phyloP scores from a whole-genome alignment of 768 basidiomycete genomes.

The Kwoniella sp. region DNA sequence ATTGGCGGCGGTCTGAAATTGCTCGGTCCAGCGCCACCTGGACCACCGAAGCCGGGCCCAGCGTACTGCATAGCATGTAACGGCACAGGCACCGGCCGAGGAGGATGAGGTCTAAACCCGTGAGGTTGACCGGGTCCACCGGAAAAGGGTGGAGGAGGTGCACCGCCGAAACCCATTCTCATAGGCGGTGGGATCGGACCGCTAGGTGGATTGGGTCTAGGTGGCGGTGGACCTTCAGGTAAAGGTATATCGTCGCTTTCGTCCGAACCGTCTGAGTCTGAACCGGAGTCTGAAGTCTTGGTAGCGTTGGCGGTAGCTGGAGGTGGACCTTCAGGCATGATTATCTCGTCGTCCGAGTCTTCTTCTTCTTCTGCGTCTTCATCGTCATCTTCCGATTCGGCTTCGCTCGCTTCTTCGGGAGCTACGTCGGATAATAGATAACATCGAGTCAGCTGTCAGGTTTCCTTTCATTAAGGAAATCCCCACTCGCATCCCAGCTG shows the following conservation, averaged over 20 bases:
- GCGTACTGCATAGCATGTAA: slow-evolving; percentile 8
- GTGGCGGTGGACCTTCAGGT: slow-evolving; percentile 57
- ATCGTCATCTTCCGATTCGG: slow-evolving; percentile 59
- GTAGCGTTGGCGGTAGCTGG: slow-evolving; percentile 43
- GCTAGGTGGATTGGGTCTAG: slow-evolving; percentile 22
- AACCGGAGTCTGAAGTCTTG: slow-evolving; percentile 36
- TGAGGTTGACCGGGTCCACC: slow-evolving; percentile 5
- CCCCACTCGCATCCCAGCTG: too few relatives aligned
- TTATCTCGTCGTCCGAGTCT: slow-evolving; percentile 73
- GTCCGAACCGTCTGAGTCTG: slow-evolving; percentile 44
- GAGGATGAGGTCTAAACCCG: slow-evolving; percentile 9
- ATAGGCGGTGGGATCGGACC: slow-evolving; percentile 18
- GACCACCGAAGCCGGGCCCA: not conserved
- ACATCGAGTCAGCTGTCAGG: not conserved
- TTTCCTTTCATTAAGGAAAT: too few relatives aligned
- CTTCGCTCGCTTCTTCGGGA: slow-evolving; percentile 67
- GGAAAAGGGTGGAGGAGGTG: slow-evolving; percentile 9
- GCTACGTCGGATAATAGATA: slow-evolving; percentile 16
- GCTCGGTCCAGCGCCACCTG: slow-evolving; percentile 34
- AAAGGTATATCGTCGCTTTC: slow-evolving; percentile 55
- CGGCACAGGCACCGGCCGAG: slow-evolving; percentile 11
- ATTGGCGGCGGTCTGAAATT: slow-evolving; percentile 41
- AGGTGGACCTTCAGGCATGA: slow-evolving; percentile 81
- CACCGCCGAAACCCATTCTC: slow-evolving; percentile 12
- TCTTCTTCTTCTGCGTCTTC: slow-evolving; percentile 49